Base-by-base conservation (phyloP, 129 eudicot genomes). In the Pittosporum tobira region DNA sequence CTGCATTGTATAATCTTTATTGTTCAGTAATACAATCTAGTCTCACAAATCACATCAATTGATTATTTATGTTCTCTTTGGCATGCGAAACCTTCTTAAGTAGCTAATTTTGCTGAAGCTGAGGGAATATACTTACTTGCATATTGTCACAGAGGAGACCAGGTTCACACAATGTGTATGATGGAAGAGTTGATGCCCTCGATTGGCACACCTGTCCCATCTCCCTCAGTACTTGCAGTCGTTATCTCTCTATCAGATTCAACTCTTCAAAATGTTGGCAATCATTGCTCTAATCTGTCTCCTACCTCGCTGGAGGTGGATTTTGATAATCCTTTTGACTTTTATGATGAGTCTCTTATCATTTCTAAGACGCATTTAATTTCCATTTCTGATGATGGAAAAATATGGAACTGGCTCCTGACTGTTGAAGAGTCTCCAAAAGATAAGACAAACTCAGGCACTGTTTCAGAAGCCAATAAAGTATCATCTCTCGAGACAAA, bases 361-460 rank as follows among this genome's bases (percentile, higher is more conserved):
- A 68, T 81, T 63, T 83, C 80, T 46, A 86, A 71, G 81, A 91
- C 95, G 54, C 72, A 81, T 67, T 61, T 91, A 66, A 53, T 86
- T 66, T 83, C 98, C 69, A 79, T 91, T 63, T 75, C 98, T 66
- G 98, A 91, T 76, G 96, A 86, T 74, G 98, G 98, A 62, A 91
- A 86, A 57, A 66, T 91, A 48, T 91, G 98, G 96, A 91, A 87
- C 65, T 91, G 96, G 98, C 94, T 83, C 61, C 71, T 83, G 28
- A 75, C 87, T 62, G 77, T 85, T 28, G 98, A 91, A 79, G 81
- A 78, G 57, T 49, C 63, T 61, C 68, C 25, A n/a, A 91, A 79
- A 66, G 80, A 73, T 57, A 13, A 34, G 19, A 52, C 56, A 38
- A 77, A 66, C 54, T 59, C 37, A 12, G 64, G 48, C 27, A 18